phyloP scores from a whole-genome alignment of 305 asterid species.

The Lippia alba region DNA sequence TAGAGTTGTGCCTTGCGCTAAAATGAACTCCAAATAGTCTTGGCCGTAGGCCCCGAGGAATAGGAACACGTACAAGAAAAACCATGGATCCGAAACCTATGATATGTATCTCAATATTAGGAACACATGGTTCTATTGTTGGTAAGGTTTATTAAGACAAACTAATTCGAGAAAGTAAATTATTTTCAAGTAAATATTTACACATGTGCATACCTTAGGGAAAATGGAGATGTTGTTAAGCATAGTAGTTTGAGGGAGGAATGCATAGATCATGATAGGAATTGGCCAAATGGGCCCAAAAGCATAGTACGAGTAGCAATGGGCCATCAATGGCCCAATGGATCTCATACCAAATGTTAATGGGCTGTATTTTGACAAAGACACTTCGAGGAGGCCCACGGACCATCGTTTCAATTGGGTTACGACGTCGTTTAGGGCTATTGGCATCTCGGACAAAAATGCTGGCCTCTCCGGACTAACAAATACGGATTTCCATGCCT shows the following conservation, averaged over 20 bases:
- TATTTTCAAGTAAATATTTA: not conserved
- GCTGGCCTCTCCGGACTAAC: constrained; percentile 51
- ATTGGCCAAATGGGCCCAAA: constrained; percentile 53
- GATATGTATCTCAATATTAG: too few species aligned
- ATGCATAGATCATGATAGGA: constrained; percentile 49
- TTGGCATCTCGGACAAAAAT: constrained; percentile 52
- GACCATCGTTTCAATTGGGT: constrained; percentile 54
- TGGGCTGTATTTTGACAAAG: constrained; percentile 46
- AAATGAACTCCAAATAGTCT: constrained; percentile 50
- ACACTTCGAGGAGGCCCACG: constrained; percentile 58
- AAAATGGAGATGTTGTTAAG: constrained; percentile 44
- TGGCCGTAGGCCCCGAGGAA: constrained; percentile 52
- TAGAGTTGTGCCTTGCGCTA: constrained; percentile 36
- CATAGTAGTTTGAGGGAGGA: constrained; percentile 52
- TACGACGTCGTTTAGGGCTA: constrained; percentile 43
- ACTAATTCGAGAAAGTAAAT: not conserved
- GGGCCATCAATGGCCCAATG: constrained; percentile 53
- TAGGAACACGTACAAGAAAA: constrained; percentile 45
- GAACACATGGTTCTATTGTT: too few species aligned
- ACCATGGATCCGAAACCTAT: constrained; percentile 51
- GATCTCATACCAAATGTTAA: constrained; percentile 40
- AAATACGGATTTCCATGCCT: constrained; percentile 60
- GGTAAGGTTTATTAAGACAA: not conserved
- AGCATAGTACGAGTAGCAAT: constrained; percentile 52
- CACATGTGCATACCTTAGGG: constrained; percentile 44